phyloP scores from a whole-genome alignment of 805 yeast species.

The Wickerhamiella lipophila region DNA sequence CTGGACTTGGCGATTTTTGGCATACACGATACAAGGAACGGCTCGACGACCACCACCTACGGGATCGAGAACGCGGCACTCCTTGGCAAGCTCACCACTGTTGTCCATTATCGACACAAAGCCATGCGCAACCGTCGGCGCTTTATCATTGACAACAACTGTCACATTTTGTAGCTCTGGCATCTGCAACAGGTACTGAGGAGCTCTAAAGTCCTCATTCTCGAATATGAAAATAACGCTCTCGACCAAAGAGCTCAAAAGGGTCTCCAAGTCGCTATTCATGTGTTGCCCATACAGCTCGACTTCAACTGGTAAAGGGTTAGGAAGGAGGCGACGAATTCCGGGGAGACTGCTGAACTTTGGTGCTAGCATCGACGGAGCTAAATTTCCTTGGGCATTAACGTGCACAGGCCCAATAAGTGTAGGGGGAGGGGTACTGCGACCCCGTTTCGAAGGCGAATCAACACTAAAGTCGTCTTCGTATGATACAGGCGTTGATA shows the following conservation, averaged over 20 bases:
- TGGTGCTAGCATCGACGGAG: slow-evolving; percentile 13
- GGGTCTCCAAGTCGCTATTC: slow-evolving; percentile 10
- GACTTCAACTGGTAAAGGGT: slow-evolving; percentile 13
- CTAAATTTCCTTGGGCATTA: slow-evolving; percentile 7
- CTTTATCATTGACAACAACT: slow-evolving; percentile 13
- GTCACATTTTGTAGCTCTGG: slow-evolving; percentile 14
- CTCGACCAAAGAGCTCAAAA: slow-evolving; percentile 16
- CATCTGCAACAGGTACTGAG: slow-evolving; percentile 11
- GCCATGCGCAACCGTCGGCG: slow-evolving; percentile 5
- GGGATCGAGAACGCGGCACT: slow-evolving; percentile 25
- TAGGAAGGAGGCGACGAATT: slow-evolving; percentile 17
- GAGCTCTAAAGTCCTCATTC: slow-evolving; percentile 7
- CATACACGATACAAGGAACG: slow-evolving; percentile 24
- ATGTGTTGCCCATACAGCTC: slow-evolving; percentile 13
- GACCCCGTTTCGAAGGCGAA: slow-evolving; percentile 9
- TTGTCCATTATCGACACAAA: slow-evolving; percentile 22
- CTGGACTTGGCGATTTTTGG: slow-evolving; percentile 21
- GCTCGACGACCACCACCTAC: slow-evolving; percentile 26
- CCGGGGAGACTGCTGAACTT: slow-evolving; percentile 18
- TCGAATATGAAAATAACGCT: slow-evolving; percentile 19
- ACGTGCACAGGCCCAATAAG: slow-evolving; percentile 11
- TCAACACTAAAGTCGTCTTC: slow-evolving; percentile 3
- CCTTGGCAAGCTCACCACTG: slow-evolving; percentile 21
- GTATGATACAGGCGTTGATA: not conserved
- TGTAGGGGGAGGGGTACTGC: slow-evolving; percentile 13